Conservation (phyloP, 2,329 filamentous ascomycete genomes). For the Shiraia sp. region DNA sequence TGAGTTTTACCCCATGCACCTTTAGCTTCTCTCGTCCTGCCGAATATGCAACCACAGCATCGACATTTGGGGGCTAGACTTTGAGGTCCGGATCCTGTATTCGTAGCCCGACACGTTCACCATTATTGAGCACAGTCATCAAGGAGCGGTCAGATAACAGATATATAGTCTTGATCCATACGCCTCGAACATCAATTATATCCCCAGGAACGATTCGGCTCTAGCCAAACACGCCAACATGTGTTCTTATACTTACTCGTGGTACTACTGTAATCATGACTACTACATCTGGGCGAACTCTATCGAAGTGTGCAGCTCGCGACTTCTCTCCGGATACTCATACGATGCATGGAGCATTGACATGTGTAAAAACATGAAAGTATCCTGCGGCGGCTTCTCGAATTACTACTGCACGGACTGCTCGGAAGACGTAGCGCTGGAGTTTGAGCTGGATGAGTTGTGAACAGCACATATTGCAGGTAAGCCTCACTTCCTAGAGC, state of each 20-base stretch:
- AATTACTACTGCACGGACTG: conserved; percentile 52
- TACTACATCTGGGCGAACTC: conserved; percentile 53
- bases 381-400: conserved; percentile 48
- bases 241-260: conserved; percentile 53
- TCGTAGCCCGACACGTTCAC: not conserved
- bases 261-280: conserved; percentile 55
- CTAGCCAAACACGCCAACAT: conserved; percentile 29
- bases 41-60: not conserved
- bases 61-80: not conserved
- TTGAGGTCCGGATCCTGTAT: not conserved
- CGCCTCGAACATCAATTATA: not conserved
- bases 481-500: conserved; percentile 5
- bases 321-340: conserved; percentile 52
- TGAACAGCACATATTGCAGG: conserved; percentile 11
- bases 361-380: conserved; percentile 51
- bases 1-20: not conserved
- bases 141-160: conserved; percentile 16
- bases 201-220: too few species aligned
- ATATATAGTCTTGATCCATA: conserved; percentile 5
- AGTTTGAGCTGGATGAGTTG: conserved; percentile 49
- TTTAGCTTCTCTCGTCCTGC: not conserved
- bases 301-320: conserved; percentile 51
- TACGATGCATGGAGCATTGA: conserved; percentile 54
- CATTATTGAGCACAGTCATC: not conserved
- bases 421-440: conserved; percentile 48